phyloP scores from a whole-genome alignment of 805 yeast species.

The Wickerhamomyces alni region DNA sequence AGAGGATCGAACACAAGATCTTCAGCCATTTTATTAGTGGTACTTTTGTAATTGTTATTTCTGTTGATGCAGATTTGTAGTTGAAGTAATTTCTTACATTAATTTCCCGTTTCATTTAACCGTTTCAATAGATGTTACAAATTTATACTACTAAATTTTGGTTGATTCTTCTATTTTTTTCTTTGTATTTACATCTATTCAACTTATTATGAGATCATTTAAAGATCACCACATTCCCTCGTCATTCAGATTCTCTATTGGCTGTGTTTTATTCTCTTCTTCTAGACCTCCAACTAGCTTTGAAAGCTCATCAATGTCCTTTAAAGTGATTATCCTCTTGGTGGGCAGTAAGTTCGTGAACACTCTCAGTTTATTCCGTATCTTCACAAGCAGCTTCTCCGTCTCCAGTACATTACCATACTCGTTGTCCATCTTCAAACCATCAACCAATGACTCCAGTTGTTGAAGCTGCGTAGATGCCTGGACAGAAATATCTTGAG shows the following conservation, averaged over 20 bases:
- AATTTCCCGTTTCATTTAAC: no score
- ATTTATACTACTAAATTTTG: no score
- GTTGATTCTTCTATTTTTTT: no score
- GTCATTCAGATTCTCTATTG: constrained; percentile 17
- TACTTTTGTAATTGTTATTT: background rate
- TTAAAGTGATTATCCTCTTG: constrained; percentile 10
- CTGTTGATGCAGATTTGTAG: no score
- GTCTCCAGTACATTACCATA: constrained; percentile 50
- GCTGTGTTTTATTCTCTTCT: constrained; percentile 9
- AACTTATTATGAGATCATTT: background rate
- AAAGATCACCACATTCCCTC: constrained; percentile 23
- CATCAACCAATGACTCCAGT: constrained; percentile 24
- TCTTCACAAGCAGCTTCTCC: constrained; percentile 45
- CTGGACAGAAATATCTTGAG: constrained; percentile 17
- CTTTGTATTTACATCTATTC: background rate
- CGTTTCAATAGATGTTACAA: no score
- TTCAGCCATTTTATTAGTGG: background rate
- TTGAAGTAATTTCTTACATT: no score
- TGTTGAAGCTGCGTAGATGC: constrained; percentile 20
- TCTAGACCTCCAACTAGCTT: constrained; percentile 13
- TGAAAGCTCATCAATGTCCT: constrained; percentile 10
- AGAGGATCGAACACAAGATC: constrained; percentile 14
- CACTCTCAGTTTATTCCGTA: constrained; percentile 57
- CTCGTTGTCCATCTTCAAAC: constrained; percentile 38
- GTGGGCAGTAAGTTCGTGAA: constrained; percentile 31